Evolutionary conservation across 129 eudicot species (phyloP).

Genomic region (Dittrichia graveolens): DNA sequence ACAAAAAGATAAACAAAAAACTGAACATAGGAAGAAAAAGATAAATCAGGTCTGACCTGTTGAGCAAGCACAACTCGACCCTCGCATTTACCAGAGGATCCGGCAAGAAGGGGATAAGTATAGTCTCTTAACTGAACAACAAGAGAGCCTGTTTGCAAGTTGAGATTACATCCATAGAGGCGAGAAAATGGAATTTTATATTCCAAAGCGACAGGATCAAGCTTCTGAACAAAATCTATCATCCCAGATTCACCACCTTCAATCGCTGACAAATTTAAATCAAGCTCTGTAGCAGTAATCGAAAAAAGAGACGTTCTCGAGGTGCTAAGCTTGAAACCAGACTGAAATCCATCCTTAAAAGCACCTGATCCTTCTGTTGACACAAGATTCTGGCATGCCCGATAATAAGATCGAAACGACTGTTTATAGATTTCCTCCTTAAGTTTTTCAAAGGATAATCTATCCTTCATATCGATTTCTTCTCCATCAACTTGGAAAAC

Average conservation of each 20-base stretch:
- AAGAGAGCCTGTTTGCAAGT: conserved; percentile 72
- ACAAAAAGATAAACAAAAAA: not conserved
- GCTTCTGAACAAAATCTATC: conserved; percentile 83
- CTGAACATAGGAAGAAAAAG: conserved; percentile 8
- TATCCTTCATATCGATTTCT: conserved; percentile 62
- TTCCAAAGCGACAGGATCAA: conserved; percentile 85
- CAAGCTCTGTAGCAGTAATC: conserved; percentile 72
- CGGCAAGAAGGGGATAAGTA: conserved; percentile 78
- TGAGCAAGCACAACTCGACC: conserved; percentile 93
- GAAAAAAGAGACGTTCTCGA: conserved; percentile 78
- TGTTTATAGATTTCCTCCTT: conserved; percentile 75
- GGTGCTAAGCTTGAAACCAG: conserved; percentile 85
- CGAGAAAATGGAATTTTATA: conserved; percentile 83
- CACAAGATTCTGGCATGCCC: conserved; percentile 71
- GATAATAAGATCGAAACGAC: conserved; percentile 85
- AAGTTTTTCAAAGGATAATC: conserved; percentile 60
- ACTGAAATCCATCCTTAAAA: conserved; percentile 80
- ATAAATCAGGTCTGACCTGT: conserved; percentile 58
- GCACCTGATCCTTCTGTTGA: conserved; percentile 88
- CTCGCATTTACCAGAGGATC: conserved; percentile 85
- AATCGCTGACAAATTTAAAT: conserved; percentile 70
- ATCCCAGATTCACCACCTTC: conserved; percentile 98
- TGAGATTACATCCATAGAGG: conserved; percentile 77
- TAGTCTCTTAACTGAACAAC: conserved; percentile 82
- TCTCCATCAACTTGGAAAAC: conserved; percentile 52